Percentiles rank a stretch among this genome's conserved stretches.
phyloP scores from a whole-genome alignment of 2,329 filamentous ascomycete genomes.

The Talaromyces verruculosus region DNA sequence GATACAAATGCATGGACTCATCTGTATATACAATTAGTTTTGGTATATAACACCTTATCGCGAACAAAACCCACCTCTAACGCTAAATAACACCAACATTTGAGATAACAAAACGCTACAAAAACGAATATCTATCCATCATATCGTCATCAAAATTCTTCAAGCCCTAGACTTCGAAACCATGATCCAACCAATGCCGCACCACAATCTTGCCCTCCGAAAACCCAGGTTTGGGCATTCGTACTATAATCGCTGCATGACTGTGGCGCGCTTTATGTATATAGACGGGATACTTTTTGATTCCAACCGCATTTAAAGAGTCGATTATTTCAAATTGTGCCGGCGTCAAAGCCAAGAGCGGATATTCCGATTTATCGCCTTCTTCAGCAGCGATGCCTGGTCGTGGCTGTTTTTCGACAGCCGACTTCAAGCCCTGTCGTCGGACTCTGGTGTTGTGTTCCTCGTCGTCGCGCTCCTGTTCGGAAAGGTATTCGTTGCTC shows the following conservation, averaged over 20 bases:
- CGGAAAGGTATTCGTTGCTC: conserved; percentile 67
- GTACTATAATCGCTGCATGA: conserved; percentile 87
- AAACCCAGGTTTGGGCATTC: conserved; percentile 65
- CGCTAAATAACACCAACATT: too few species aligned
- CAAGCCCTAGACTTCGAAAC: conserved; percentile 55
- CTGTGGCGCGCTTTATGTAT: conserved; percentile 68
- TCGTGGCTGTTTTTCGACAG: neutral
- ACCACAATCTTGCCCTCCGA: conserved; percentile 76
- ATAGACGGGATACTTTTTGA: conserved; percentile 57
- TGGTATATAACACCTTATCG: too few species aligned
- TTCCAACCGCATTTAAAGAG: conserved; percentile 64
- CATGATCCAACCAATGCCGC: conserved; percentile 74
- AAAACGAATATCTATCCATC: neutral
- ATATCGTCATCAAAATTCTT: neutral
- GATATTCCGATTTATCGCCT: conserved; percentile 48
- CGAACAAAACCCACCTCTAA: too few species aligned
- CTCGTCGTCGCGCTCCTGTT: conserved; percentile 46
- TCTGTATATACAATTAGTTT: too few species aligned
- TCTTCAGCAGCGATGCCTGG: too few species aligned
- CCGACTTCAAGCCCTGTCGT: neutral
- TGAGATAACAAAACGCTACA: neutral
- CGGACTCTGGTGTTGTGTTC: conserved; percentile 39
- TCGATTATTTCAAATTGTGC: conserved; percentile 85
- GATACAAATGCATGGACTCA: too few species aligned
- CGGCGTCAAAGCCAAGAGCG: conserved; percentile 73